Percentiles rank a stretch among this genome's conserved stretches.
Conservation (phyloP, 2,329 filamentous ascomycete genomes). For the Alternaria ventricosa region DNA sequence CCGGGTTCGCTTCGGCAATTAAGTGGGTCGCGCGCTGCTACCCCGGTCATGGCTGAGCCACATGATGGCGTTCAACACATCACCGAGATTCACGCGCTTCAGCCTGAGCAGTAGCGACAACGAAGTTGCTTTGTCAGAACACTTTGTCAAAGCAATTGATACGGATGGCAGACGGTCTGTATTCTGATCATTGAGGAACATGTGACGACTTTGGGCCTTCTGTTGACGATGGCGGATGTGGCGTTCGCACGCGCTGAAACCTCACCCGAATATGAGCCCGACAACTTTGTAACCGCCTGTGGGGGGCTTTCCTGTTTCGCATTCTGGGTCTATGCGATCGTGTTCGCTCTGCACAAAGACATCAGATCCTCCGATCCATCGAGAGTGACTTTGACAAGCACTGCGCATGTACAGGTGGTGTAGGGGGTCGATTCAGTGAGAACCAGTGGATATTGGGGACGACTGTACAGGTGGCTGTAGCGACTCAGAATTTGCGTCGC, state of each 20-base stretch:
- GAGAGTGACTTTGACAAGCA: neutral
- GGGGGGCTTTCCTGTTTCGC: neutral
- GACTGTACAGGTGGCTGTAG: neutral
- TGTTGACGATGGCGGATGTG: neutral
- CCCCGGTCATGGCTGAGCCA: neutral
- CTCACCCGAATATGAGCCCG: neutral
- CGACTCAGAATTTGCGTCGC: neutral
- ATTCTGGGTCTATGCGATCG: neutral
- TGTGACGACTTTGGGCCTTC: neutral
- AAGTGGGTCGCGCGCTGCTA: neutral
- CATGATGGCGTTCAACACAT: neutral
- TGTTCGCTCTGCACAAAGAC: neutral
- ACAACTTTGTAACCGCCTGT: neutral
- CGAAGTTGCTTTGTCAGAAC: neutral
- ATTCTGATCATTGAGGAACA: neutral
- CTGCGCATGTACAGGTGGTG: neutral
- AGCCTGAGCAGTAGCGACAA: neutral
- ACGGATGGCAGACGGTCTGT: neutral
- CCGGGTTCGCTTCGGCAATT: neutral
- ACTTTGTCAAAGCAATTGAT: neutral
- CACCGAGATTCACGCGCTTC: neutral
- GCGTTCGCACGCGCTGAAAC: neutral
- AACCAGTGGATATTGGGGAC: neutral
- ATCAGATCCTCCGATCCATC: neutral
- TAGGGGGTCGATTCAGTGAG: neutral